A percentile compares a stretch with the other conserved stretches of the same genome.
Evolutionary conservation across 345 rosid species (phyloP).

Genomic region (Eucalyptus marginata): DNA sequence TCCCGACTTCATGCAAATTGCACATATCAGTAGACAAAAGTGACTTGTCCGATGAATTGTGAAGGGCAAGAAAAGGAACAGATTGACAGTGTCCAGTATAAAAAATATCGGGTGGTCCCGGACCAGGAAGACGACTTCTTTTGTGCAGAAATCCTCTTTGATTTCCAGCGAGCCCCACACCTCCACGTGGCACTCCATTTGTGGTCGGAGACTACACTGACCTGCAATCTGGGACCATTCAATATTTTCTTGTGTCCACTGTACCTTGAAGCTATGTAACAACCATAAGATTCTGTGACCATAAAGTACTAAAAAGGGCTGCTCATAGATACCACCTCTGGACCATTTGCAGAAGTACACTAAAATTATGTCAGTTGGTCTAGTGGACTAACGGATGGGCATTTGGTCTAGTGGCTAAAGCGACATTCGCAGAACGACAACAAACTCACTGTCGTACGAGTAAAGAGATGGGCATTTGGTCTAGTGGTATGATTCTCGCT

Average conservation of each 20-base stretch:
- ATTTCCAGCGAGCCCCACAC: too few species aligned
- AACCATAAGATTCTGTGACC: not conserved
- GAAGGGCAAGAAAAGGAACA: not conserved
- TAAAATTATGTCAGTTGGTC: not conserved
- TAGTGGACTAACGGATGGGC: not conserved
- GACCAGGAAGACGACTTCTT: accelerated
- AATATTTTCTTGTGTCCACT: accelerated
- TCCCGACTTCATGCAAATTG: not conserved
- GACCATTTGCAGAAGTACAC: not conserved
- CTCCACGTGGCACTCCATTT: accelerated
- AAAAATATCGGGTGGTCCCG: too few species aligned
- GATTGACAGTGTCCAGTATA: too few species aligned
- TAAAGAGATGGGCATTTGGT: not conserved
- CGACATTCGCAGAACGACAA: not conserved
- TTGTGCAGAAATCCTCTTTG: too few species aligned
- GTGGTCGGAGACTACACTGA: accelerated
- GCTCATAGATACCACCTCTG: not conserved
- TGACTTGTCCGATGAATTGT: not conserved
- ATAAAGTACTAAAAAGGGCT: not conserved
- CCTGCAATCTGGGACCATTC: accelerated
- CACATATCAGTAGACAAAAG: not conserved
- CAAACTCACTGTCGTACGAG: not conserved
- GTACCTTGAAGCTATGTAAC: not conserved
- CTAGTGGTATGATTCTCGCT: slow-evolving; percentile 87
- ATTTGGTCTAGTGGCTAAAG: slow-evolving; percentile 24